Evolutionary conservation across 2,329 filamentous ascomycete species (phyloP), one percentile per base, ranked within the genome.

Genomic region (Aspergillus aculeatinus): DNA sequence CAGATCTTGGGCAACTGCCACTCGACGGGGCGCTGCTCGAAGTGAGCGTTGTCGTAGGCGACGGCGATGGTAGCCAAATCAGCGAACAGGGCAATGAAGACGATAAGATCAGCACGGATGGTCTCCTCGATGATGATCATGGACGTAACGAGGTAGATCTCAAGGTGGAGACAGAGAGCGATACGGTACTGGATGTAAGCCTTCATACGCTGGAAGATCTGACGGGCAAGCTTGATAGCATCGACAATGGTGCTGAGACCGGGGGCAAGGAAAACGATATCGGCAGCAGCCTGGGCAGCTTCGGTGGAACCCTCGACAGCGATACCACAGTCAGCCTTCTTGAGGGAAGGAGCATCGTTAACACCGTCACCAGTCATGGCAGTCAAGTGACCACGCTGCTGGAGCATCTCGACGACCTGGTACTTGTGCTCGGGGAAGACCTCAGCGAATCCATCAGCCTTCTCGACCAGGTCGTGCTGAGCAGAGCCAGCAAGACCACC

Each of bases 1-100:
- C 89, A 91, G 73, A 91, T 91, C 83, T 91, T 92, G 65, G 89
- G 88, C 65, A 92, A 76, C 79, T 92, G 89, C 89, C 89, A 92
- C 76, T 91, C 89, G 69, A 91, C 89, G 14, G 89, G 89, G 44
- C 89, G 86, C 62, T 82, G 82, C 72, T 92, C 89, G 69, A 87
- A 90, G 79, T 90, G 87, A 51, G 89, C 89, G 74, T 91, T 91
- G 73, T 92, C 89, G 80, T 91, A 91, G 52, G 89, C 89, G 60
- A 91, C 86, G 61, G 89, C 89, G 66, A 92, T 89, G 64, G 89
- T 92, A 62, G 89, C 89, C 77, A 92, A 79, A 83, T 92, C 89
- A 67, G 89, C 89, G 78, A 92, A 92, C 29, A 92, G 82, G 62
- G 89, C 89, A 66, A 92, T 86, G 83, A 91, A 92, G 76, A 91